phyloP scores from a whole-genome alignment of 2,329 filamentous ascomycete species.

The Scopulariopsis brevicaulis region DNA sequence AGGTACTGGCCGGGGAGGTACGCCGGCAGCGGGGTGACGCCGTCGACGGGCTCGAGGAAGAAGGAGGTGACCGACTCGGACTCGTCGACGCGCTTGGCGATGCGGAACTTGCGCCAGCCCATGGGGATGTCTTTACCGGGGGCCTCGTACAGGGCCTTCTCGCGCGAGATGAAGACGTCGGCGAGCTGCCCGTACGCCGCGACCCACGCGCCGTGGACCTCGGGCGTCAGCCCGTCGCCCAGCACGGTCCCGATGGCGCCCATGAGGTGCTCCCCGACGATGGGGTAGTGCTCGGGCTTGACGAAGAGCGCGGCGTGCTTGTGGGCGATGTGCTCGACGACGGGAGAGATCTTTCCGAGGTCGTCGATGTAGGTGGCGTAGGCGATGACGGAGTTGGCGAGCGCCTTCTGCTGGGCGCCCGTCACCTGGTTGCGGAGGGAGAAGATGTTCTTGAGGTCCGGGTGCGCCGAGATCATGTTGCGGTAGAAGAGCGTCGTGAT shows the following conservation, averaged over 20 bases:
- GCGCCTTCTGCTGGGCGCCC: conserved; percentile 56
- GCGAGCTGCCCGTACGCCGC: conserved; percentile 63
- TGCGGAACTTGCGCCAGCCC: conserved; percentile 38
- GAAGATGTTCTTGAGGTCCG: conserved; percentile 58
- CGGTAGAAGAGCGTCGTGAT: conserved; percentile 67
- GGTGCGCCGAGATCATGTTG: conserved; percentile 53
- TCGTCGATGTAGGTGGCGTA: conserved; percentile 67
- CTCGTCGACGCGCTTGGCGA: conserved; percentile 51
- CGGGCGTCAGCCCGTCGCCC: conserved; percentile 53
- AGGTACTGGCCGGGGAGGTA: conserved; percentile 67
- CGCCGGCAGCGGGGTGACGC: conserved; percentile 40
- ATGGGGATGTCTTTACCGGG: conserved; percentile 24
- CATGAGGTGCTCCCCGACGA: conserved; percentile 59
- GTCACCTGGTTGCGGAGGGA: conserved; percentile 58
- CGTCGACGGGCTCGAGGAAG: conserved; percentile 51
- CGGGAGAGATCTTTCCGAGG: conserved; percentile 43
- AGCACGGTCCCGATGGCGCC: conserved; percentile 57
- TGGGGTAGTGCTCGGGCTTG: conserved; percentile 54
- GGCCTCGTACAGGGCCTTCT: conserved; percentile 48
- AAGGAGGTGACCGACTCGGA: conserved; percentile 53
- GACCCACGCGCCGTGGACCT: conserved; percentile 59
- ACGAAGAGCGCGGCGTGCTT: conserved; percentile 68
- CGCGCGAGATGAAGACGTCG: conserved; percentile 55
- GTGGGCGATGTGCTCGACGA: conserved; percentile 59
- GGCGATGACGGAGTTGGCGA: conserved; percentile 57